Evolutionary conservation across 352 stramenopile genomes (phyloP).

Genomic region (Pythium sukuiense): DNA sequence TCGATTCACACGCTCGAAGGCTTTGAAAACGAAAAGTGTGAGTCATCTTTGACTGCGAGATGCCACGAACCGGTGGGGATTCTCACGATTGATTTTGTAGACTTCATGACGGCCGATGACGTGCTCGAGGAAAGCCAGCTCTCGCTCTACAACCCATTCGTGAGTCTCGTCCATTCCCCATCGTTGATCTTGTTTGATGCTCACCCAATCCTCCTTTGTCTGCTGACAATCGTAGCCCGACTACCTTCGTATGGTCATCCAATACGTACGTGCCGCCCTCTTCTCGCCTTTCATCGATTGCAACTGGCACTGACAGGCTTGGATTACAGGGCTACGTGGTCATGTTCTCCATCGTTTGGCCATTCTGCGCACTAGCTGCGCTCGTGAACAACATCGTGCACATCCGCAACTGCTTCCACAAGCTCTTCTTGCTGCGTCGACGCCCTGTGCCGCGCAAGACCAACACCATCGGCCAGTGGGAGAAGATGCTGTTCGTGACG

Average conservation of each 20-base stretch:
- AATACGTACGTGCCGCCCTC: slow-evolving; percentile 57
- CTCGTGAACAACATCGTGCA: slow-evolving; percentile 83
- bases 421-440: slow-evolving; percentile 68
- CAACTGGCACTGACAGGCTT: too few relatives aligned
- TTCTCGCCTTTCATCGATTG: not conserved
- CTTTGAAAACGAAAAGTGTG: slow-evolving; percentile 82
- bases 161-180: slow-evolving; percentile 29
- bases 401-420: slow-evolving; percentile 85
- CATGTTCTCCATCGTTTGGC: slow-evolving; percentile 89
- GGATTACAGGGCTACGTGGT: slow-evolving; percentile 73
- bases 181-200: too few relatives aligned
- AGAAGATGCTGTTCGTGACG: slow-evolving; percentile 86
- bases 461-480: slow-evolving; percentile 87
- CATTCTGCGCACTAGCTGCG: slow-evolving; percentile 76
- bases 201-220: too few relatives aligned
- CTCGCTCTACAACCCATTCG: slow-evolving; percentile 79
- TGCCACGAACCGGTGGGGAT: too few relatives aligned
- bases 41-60: not conserved
- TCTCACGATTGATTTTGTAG: slow-evolving; percentile 22
- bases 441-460: slow-evolving; percentile 74
- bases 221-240: slow-evolving; percentile 45
- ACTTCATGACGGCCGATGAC: slow-evolving; percentile 84
- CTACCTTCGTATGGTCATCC: slow-evolving; percentile 86
- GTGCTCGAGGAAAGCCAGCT: slow-evolving; percentile 83
- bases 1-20: slow-evolving; percentile 76